Conservation (phyloP, 768 basidiomycete species). For the Kockovaella imperatae region DNA sequence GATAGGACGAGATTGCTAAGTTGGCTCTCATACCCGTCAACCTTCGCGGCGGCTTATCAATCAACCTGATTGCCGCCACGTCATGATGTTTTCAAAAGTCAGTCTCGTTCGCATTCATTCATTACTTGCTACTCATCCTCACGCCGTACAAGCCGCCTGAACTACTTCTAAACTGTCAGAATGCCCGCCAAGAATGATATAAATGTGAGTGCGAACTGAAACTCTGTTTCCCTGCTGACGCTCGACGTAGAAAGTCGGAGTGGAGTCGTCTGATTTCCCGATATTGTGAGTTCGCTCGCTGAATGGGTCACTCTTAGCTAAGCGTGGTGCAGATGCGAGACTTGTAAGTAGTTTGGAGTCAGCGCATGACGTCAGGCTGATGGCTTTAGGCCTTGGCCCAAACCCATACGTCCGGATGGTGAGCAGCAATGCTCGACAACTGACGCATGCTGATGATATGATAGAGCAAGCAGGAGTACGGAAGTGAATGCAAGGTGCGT, state of each 20-base stretch:
- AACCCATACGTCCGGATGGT: constrained; percentile 96
- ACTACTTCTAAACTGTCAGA: not conserved
- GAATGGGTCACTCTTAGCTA: not conserved
- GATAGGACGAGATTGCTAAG: too few species aligned
- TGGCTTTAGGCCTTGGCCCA: constrained; percentile 61
- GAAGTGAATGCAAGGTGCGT: constrained; percentile 71
- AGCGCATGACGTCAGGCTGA: not conserved
- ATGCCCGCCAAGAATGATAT: constrained; percentile 43
- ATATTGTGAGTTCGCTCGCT: constrained; percentile 34
- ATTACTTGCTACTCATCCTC: too few species aligned
- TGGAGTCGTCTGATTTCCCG: constrained; percentile 44
- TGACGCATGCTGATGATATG: not conserved
- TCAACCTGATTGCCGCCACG: not conserved
- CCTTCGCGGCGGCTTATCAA: not conserved
- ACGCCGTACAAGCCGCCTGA: too few species aligned
- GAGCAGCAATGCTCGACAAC: constrained; percentile 21
- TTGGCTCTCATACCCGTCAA: too few species aligned
- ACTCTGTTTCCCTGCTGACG: not conserved
- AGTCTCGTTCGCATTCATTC: too few species aligned
- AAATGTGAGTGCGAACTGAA: constrained; percentile 28
- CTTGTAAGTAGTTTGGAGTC: constrained; percentile 27
- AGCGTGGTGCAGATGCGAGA: constrained; percentile 34
- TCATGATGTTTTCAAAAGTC: not conserved
- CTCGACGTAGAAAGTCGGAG: constrained; percentile 39
- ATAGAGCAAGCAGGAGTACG: constrained; percentile 94